Conservation (phyloP, 345 rosid species). For the Cochlearia excelsa region DNA sequence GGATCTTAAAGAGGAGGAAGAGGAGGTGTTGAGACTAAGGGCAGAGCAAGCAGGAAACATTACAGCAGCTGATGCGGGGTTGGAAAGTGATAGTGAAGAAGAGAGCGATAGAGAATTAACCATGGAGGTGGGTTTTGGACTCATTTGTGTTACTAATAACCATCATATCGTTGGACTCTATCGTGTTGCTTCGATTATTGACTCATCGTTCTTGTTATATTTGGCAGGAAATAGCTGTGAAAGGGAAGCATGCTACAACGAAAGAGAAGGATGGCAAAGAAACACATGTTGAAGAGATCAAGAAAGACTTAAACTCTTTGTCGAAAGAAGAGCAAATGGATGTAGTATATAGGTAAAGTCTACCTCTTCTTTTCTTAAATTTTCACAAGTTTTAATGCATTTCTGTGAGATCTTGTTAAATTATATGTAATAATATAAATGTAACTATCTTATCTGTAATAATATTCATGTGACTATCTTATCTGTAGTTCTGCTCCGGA, state of each 20-base stretch:
- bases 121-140: constrained; percentile 52
- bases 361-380: background rate
- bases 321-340: constrained; percentile 89
- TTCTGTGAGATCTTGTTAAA: background rate
- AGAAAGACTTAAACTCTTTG: constrained; percentile 71
- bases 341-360: constrained; percentile 61
- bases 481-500: constrained; percentile 87
- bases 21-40: constrained; percentile 51
- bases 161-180: background rate
- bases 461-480: constrained; percentile 12
- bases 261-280: constrained; percentile 36
- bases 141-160: background rate
- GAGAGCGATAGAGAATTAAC: constrained; percentile 59
- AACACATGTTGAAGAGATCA: constrained; percentile 48
- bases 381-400: constrained; percentile 7
- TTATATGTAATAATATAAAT: constrained; percentile 1
- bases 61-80: constrained; percentile 71
- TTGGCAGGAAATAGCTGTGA: constrained; percentile 54
- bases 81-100: constrained; percentile 52
- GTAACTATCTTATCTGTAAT: constrained; percentile 4
- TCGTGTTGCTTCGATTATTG: constrained; percentile 21
- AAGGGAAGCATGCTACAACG: constrained; percentile 38
- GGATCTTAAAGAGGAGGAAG: constrained; percentile 63
- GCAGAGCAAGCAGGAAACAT: constrained; percentile 45
- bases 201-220: constrained; percentile 13